Percentiles rank a stretch among this genome's conserved stretches.
Conservation (phyloP, 2,329 filamentous ascomycete species). For the Alternaria burnsii region DNA sequence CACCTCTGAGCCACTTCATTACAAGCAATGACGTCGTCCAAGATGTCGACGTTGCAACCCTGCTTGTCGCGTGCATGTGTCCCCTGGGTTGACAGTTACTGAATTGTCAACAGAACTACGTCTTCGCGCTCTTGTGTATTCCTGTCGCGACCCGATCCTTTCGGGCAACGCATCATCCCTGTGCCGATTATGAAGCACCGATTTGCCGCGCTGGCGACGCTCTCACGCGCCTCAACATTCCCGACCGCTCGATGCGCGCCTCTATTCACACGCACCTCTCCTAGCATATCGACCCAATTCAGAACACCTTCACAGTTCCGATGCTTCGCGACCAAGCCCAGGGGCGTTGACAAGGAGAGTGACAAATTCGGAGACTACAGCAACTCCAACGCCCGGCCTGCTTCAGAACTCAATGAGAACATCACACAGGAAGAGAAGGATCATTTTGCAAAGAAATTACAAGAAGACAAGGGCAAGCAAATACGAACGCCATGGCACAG, state of each 20-base stretch:
- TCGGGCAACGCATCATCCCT: neutral
- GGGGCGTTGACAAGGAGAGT: slow-evolving; percentile 16
- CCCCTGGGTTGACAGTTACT: neutral
- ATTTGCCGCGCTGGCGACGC: slow-evolving; percentile 33
- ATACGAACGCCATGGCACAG: slow-evolving; percentile 72
- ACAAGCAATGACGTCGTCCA: slow-evolving; percentile 17
- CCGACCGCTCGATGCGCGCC: slow-evolving; percentile 22
- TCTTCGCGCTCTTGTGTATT: slow-evolving; percentile 6
- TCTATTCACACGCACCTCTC: slow-evolving; percentile 10
- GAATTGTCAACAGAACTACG: slow-evolving; percentile 3
- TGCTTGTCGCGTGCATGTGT: slow-evolving; percentile 17
- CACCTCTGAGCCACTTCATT: slow-evolving; percentile 13
- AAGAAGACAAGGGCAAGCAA: slow-evolving; percentile 63
- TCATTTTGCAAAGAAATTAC: slow-evolving; percentile 55
- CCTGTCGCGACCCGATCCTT: neutral
- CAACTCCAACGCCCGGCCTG: slow-evolving; percentile 49
- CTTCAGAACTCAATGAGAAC: slow-evolving; percentile 54
- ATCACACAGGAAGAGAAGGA: slow-evolving; percentile 57
- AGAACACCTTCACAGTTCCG: slow-evolving; percentile 8
- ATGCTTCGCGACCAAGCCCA: neutral
- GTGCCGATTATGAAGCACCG: slow-evolving; percentile 42
- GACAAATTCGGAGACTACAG: slow-evolving; percentile 33
- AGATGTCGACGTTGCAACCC: slow-evolving; percentile 3
- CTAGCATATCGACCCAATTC: slow-evolving; percentile 2
- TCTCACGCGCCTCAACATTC: slow-evolving; percentile 26